phyloP scores from a whole-genome alignment of 2,329 filamentous ascomycete genomes.

The Sporothrix globosa region DNA sequence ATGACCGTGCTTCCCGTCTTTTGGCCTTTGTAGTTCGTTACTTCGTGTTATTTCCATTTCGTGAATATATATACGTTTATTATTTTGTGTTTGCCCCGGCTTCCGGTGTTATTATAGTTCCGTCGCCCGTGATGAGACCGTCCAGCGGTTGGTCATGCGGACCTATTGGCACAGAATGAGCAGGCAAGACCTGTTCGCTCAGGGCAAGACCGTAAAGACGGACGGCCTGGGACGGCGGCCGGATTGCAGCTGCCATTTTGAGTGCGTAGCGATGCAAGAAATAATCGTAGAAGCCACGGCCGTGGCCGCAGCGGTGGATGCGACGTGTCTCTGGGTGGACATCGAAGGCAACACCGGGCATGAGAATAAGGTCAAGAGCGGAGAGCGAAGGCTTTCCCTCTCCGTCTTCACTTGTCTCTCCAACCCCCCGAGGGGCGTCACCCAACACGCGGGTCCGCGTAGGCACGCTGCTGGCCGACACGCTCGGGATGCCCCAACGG shows the following conservation, averaged over 20 bases:
- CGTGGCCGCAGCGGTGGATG: conserved; percentile 82
- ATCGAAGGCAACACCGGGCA: conserved; percentile 95
- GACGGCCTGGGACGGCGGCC: conserved; percentile 44
- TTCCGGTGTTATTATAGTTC: conserved; percentile 42
- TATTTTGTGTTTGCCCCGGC: background rate
- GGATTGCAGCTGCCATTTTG: conserved; percentile 40
- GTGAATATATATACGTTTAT: background rate
- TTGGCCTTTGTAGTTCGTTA: background rate
- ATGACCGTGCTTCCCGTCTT: background rate
- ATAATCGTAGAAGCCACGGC: conserved; percentile 95
- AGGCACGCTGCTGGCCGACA: conserved; percentile 66
- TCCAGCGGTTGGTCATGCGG: conserved; percentile 79
- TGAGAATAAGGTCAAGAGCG: conserved; percentile 79
- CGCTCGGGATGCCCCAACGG: conserved; percentile 92
- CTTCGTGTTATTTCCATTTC: conserved; percentile 49
- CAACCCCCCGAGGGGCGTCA: conserved; percentile 44
- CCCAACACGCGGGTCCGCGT: conserved; percentile 74
- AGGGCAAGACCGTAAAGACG: conserved; percentile 77
- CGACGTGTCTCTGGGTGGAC: conserved; percentile 53
- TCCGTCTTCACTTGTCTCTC: conserved; percentile 38
- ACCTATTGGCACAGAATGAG: conserved; percentile 70
- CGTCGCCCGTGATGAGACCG: conserved; percentile 73
- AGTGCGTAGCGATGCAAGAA: conserved; percentile 76
- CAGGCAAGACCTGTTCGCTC: conserved; percentile 75
- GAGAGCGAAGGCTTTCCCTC: conserved; percentile 37